phyloP scores from a whole-genome alignment of 768 basidiomycete genomes.

The Tulasnella sp. region DNA sequence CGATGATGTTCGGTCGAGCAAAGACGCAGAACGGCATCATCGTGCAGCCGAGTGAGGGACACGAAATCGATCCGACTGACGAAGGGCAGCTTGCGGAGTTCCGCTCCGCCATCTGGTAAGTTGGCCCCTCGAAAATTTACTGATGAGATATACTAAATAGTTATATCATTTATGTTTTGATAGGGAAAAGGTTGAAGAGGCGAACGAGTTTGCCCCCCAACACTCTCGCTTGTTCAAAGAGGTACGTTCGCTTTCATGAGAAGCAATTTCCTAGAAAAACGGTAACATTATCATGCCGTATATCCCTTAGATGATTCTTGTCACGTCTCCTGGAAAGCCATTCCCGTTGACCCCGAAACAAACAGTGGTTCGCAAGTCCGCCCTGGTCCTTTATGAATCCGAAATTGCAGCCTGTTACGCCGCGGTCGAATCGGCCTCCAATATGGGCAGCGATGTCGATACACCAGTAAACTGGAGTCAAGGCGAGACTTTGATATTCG shows the following conservation, averaged over 20 bases:
- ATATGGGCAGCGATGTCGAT: constrained; percentile 3
- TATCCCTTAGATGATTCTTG: constrained; percentile 14
- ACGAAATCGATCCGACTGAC: constrained; percentile 3
- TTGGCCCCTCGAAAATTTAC: too few species aligned
- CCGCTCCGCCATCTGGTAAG: constrained; percentile 13
- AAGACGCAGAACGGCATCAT: constrained; percentile 30
- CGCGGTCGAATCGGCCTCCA: background rate
- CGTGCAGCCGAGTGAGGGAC: constrained; percentile 26
- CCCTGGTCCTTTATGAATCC: constrained; percentile 1
- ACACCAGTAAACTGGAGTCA: constrained; percentile 10
- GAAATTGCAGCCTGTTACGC: constrained; percentile 13
- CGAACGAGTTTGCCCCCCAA: constrained; percentile 22
- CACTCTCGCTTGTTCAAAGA: constrained; percentile 17
- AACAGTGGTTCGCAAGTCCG: constrained; percentile 4
- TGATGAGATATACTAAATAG: too few species aligned
- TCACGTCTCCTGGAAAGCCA: constrained; percentile 8
- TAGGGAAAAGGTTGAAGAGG: constrained; percentile 5
- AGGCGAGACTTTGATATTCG: constrained; percentile 23
- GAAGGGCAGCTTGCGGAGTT: constrained; percentile 7
- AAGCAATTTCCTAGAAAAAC: background rate
- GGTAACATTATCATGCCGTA: background rate
- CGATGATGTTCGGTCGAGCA: constrained; percentile 34
- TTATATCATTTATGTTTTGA: too few species aligned
- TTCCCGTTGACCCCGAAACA: constrained; percentile 14
- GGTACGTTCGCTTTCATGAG: background rate